These are phyloP conservation scores for Colletotrichum somersetense DNA, from an alignment of 2,329 filamentous ascomycete genomes.

Conservation along the genomic window DNA sequence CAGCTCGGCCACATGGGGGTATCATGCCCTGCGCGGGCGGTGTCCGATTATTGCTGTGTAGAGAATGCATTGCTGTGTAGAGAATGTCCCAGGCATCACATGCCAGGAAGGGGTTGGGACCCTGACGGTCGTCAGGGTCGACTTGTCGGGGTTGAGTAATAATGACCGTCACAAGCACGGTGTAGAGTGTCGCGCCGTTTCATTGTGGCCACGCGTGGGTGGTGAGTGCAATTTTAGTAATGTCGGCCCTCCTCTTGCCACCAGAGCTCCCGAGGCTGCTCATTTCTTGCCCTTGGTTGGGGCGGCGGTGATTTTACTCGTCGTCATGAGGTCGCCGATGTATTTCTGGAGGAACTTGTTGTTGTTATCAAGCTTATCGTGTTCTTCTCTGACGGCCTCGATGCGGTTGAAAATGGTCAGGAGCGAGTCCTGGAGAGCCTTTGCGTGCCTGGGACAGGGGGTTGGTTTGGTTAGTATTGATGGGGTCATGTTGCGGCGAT, in stretches of 20 bases:
- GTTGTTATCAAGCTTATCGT: constrained; percentile 95
- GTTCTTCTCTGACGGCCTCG: constrained; percentile 92
- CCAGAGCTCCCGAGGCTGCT: constrained; percentile 37
- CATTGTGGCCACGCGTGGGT: neutral
- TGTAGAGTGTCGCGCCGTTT: neutral
- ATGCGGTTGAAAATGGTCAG: constrained; percentile 92
- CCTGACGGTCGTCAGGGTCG: constrained; percentile 7
- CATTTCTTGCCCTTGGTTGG: constrained; percentile 67
- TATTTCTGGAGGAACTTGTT: constrained; percentile 99
- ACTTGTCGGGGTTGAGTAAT: neutral
- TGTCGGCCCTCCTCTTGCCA: constrained; percentile 12
- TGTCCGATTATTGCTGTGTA: constrained; percentile 40
- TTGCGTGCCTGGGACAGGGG: constrained; percentile 78
- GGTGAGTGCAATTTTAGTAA: neutral
- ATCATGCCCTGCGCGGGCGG: constrained; percentile 40
- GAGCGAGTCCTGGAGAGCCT: constrained; percentile 88
- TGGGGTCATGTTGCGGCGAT: neutral
- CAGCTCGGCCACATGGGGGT: constrained; percentile 40
- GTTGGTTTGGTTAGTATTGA: neutral
- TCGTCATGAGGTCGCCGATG: constrained; percentile 94
- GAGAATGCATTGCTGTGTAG: constrained; percentile 15
- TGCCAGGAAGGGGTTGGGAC: neutral
- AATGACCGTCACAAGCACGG: neutral
- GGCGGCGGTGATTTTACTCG: constrained; percentile 77
- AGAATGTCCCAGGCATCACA: constrained; percentile 14